phyloP scores from a whole-genome alignment of 2,329 filamentous ascomycete genomes.

The Penicillium sclerotiorum region DNA sequence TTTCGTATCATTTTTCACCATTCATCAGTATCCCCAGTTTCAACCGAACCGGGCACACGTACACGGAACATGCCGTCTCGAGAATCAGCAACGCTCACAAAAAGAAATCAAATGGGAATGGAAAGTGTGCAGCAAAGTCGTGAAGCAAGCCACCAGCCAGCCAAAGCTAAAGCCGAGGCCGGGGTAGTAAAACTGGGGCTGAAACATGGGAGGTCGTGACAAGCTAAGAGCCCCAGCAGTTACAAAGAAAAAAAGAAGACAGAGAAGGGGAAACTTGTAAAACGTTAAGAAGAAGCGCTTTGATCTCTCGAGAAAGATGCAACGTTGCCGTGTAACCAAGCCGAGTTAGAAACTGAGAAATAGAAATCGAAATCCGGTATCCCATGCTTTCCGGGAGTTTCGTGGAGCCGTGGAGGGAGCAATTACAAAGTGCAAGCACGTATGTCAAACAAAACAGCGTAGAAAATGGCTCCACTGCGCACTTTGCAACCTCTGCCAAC shows the following conservation, averaged over 20 bases:
- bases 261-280: background rate
- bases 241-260: background rate
- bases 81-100: slow-evolving; percentile 15
- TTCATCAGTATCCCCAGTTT: background rate
- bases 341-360: slow-evolving; percentile 8
- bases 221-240: background rate
- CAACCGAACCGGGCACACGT: background rate
- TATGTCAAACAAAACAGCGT: slow-evolving; percentile 6
- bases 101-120: slow-evolving; percentile 1
- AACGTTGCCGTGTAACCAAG: slow-evolving; percentile 16
- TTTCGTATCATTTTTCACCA: background rate
- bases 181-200: slow-evolving; percentile 10
- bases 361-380: slow-evolving; percentile 11
- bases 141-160: slow-evolving; percentile 14
- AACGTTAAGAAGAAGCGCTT: slow-evolving; percentile 14
- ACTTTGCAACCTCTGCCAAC: too few species aligned
- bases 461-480: too few species aligned
- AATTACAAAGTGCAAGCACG: slow-evolving; percentile 16
- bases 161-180: slow-evolving; percentile 15
- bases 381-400: slow-evolving; percentile 11
- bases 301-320: slow-evolving; percentile 21
- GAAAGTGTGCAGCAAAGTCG: slow-evolving; percentile 11
- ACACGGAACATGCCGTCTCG: slow-evolving; percentile 7
- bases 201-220: slow-evolving; percentile 18
- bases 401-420: slow-evolving; percentile 13